Evolutionary conservation across 2,329 filamentous ascomycete genomes (phyloP), one percentile per base, ranked within the genome.

Genomic region (Coniochaeta pulveracea): DNA sequence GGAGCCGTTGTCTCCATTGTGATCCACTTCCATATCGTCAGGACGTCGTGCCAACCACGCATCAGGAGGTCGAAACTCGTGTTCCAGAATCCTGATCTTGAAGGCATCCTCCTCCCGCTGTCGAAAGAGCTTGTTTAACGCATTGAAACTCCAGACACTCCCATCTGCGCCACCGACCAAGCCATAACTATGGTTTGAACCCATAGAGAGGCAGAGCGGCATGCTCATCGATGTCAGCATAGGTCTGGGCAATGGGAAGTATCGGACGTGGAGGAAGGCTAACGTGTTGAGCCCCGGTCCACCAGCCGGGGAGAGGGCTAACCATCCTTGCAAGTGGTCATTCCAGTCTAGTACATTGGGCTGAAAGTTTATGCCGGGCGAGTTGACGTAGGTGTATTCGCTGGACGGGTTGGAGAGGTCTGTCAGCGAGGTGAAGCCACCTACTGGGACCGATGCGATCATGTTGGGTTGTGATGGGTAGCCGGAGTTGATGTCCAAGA

Each of bases 391-490:
- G 3, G 69, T 69, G 11, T 58, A 58, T 44, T 76, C 70, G 39
- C 54, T 56, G 41, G 62, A 66, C 2, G 72, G 70, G 16, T 61
- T 57, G 15, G 57, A 57, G 8, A 76, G 53, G 46, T 76, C 70
- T 5, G 69, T 56, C 8, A 76, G 47, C 15, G 65, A 68, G 15
- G 63, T 53, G 15, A 64, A 59, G 34, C 72, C 72, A 14, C 68
- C 69, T 10, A 74, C 56, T 0, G 72, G 70, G 4, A 62, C 58
- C 2, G 70, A 71, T 6, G 66, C 63, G n/a, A 76, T 54, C 7
- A 73, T 47, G 40, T 68, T 69, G 0, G 72, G 71, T 36, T 67
- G 55, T 2, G 70, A 69, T 4, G 72, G 72, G 40, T 71, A 74
- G 14, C 61, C 69, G 0, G 69, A 67, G 37, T 60, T 60, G 19